phyloP scores from a whole-genome alignment of 2,329 filamentous ascomycete genomes.

The Colletotrichum echinochloae region DNA sequence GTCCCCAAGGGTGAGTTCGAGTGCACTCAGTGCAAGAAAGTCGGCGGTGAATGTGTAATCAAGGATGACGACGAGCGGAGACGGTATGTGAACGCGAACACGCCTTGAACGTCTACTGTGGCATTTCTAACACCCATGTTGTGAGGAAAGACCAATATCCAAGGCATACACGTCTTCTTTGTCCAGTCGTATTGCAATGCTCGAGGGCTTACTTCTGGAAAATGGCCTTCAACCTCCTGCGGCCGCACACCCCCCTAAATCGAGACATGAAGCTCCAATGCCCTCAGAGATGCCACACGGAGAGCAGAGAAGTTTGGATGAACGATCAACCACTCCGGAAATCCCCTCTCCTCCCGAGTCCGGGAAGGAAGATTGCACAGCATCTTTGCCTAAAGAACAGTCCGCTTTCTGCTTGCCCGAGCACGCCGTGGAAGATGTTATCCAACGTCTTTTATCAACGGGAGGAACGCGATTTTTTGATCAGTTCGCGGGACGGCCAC shows the following conservation, averaged over 20 bases:
- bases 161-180: conserved; percentile 69
- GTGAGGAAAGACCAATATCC: conserved; percentile 62
- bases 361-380: conserved; percentile 48
- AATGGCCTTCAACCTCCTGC: conserved; percentile 62
- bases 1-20: conserved; percentile 63
- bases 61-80: conserved; percentile 69
- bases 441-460: conserved; percentile 61
- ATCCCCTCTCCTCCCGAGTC: conserved; percentile 50
- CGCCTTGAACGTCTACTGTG: neutral
- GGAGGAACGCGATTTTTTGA: conserved; percentile 64
- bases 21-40: conserved; percentile 65
- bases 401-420: conserved; percentile 52
- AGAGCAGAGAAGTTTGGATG: conserved; percentile 20
- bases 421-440: conserved; percentile 59
- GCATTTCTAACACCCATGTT: conserved; percentile 29
- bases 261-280: conserved; percentile 53
- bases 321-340: conserved; percentile 42
- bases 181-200: conserved; percentile 63
- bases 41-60: conserved; percentile 64
- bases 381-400: conserved; percentile 46
- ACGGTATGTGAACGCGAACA: conserved; percentile 52
- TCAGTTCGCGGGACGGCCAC: conserved; percentile 61
- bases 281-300: conserved; percentile 40
- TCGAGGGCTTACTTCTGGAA: conserved; percentile 64
- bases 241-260: conserved; percentile 65